phyloP scores from a whole-genome alignment of 495 filamentous ascomycete genomes.

The Aeminium ludgeri region DNA sequence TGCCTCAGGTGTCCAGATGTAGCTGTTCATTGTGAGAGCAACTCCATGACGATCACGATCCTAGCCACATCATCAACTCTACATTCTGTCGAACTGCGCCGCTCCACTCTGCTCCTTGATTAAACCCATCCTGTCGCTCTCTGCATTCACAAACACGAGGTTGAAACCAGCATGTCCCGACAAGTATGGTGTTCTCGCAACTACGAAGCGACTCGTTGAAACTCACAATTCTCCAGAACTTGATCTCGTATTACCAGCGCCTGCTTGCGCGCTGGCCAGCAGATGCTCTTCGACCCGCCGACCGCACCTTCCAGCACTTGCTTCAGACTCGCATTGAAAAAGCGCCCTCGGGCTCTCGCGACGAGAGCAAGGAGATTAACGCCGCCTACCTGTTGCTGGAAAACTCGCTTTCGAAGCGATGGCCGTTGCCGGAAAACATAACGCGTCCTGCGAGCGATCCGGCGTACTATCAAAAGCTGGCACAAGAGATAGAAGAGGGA shows the following conservation, averaged over 20 bases:
- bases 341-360: slow-evolving; percentile 6
- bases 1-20: too few relatives aligned
- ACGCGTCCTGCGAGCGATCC: slow-evolving; percentile 59
- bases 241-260: slow-evolving; percentile 41
- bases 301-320: slow-evolving; percentile 49
- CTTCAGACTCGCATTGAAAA: slow-evolving; percentile 44
- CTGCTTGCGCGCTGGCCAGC: slow-evolving; percentile 63
- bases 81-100: neutral
- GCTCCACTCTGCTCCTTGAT: neutral
- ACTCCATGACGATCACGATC: too few relatives aligned
- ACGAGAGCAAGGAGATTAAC: slow-evolving; percentile 44
- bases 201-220: slow-evolving; percentile 1
- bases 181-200: slow-evolving; percentile 8
- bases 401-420: slow-evolving; percentile 52
- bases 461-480: slow-evolving; percentile 54
- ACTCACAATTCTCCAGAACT: slow-evolving; percentile 10
- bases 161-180: slow-evolving; percentile 12
- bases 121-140: neutral
- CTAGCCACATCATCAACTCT: too few relatives aligned
- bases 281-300: slow-evolving; percentile 58
- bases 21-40: too few relatives aligned
- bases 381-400: slow-evolving; percentile 61
- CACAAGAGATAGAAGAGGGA: slow-evolving; percentile 33
- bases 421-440: slow-evolving; percentile 43
- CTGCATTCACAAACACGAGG: neutral